A percentile compares a stretch with the other conserved stretches of the same genome.
Evolutionary conservation across 371 early-diverging fungal species (phyloP).

Genomic region (Actinomucor elegans): DNA sequence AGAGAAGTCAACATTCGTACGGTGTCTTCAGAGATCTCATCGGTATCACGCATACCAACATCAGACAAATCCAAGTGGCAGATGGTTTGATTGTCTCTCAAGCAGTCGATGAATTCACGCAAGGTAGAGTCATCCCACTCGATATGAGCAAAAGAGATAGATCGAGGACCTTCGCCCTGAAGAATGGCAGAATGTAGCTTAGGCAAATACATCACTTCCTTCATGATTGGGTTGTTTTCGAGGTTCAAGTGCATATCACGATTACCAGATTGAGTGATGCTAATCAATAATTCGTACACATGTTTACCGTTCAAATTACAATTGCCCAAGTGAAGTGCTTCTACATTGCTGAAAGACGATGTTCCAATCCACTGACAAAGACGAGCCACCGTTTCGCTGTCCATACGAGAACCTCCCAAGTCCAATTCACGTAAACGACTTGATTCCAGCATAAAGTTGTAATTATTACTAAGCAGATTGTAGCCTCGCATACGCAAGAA

Average conservation of each 20-base stretch:
- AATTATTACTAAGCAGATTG: slow-evolving; percentile 3
- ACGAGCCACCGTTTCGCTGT: slow-evolving; percentile 3
- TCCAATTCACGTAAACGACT: slow-evolving; percentile 22
- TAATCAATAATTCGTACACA: slow-evolving; percentile 25
- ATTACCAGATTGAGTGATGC: slow-evolving; percentile 33
- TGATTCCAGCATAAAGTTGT: slow-evolving; percentile 14
- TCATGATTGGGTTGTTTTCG: slow-evolving; percentile 35
- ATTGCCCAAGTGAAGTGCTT: slow-evolving; percentile 23
- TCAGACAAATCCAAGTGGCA: slow-evolving; percentile 28
- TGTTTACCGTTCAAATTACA: slow-evolving; percentile 35
- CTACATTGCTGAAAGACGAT: slow-evolving; percentile 24
- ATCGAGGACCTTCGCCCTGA: slow-evolving; percentile 36
- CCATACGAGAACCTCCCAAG: slow-evolving; percentile 19
- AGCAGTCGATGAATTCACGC: slow-evolving; percentile 39
- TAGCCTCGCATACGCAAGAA: slow-evolving; percentile 21
- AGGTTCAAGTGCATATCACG: slow-evolving; percentile 29
- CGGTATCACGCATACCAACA: slow-evolving; percentile 21
- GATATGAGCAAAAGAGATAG: slow-evolving; percentile 29
- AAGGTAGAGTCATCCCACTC: slow-evolving; percentile 47
- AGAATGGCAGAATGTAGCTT: slow-evolving; percentile 34
- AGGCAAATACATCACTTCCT: slow-evolving; percentile 37
- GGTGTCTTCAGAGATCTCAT: slow-evolving; percentile 30
- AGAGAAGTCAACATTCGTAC: slow-evolving; percentile 30
- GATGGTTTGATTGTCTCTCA: slow-evolving; percentile 34
- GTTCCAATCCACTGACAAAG: slow-evolving; percentile 35